These are phyloP conservation scores for Handroanthus guayacan DNA, from an alignment of 257 asterid genomes.

Conservation along the genomic window DNA sequence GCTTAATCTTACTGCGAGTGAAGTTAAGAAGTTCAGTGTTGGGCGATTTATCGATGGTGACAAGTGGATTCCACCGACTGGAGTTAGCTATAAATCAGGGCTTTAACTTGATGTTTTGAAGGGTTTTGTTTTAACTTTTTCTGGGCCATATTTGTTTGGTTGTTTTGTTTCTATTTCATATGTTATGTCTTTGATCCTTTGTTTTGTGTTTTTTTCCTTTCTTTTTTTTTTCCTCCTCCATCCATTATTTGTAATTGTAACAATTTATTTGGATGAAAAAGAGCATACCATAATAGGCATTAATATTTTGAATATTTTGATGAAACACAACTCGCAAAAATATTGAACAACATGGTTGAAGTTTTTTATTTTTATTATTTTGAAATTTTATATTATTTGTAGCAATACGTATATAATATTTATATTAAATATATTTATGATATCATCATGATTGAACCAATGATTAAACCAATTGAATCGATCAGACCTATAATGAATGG, in stretches of 20 bases:
- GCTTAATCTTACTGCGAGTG: constrained; percentile 19
- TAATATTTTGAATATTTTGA: too few species aligned
- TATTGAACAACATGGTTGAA: too few species aligned
- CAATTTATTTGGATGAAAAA: background rate
- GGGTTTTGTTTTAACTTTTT: background rate
- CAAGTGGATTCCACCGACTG: constrained; percentile 41
- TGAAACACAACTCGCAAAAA: too few species aligned
- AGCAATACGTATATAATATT: too few species aligned
- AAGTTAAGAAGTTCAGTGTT: constrained; percentile 37
- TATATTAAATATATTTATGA: too few species aligned
- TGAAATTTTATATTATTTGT: too few species aligned
- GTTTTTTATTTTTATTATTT: too few species aligned
- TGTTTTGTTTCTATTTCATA: background rate
- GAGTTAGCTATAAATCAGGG: constrained; percentile 13
- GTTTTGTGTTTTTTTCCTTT: background rate
- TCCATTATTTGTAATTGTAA: constrained; percentile 12
- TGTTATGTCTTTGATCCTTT: background rate
- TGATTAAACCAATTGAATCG: too few species aligned
- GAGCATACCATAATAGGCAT: background rate
- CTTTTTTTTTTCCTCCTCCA: background rate
- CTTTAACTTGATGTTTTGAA: background rate
- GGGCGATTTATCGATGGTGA: constrained; percentile 38
- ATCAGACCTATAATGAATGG: too few species aligned
- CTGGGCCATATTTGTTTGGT: background rate
- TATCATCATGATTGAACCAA: too few species aligned